Conservation (phyloP, 2,329 filamentous ascomycete species). For the Pseudogymnoascus sp. region DNA sequence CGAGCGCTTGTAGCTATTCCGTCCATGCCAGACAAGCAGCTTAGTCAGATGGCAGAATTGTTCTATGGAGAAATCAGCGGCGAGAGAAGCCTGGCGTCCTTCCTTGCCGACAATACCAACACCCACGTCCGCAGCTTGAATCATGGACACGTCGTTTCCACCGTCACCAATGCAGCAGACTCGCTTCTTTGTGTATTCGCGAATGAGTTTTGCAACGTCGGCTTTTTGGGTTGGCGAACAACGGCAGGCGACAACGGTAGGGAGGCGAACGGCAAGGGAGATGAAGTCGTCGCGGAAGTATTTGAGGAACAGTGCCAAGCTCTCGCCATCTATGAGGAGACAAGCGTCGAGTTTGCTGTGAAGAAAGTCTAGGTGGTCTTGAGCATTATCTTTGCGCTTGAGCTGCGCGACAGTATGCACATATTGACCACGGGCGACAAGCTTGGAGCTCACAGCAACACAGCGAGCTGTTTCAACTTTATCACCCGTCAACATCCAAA, state of each 20-base stretch:
- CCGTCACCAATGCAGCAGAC: slow-evolving; percentile 97
- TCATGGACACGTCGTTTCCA: slow-evolving; percentile 98
- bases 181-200: slow-evolving; percentile 83
- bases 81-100: slow-evolving; percentile 85
- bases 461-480: slow-evolving; percentile 97
- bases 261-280: slow-evolving; percentile 74
- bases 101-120: slow-evolving; percentile 98
- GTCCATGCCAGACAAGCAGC: slow-evolving; percentile 95
- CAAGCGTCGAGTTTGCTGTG: slow-evolving; percentile 80
- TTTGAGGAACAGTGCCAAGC: slow-evolving; percentile 70
- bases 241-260: slow-evolving; percentile 89
- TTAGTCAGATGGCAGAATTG: slow-evolving; percentile 95
- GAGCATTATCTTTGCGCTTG: slow-evolving; percentile 73
- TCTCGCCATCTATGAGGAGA: slow-evolving; percentile 91
- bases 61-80: slow-evolving; percentile 92
- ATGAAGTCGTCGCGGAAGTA: slow-evolving; percentile 83
- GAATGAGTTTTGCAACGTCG: slow-evolving; percentile 84
- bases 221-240: slow-evolving; percentile 97
- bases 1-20: slow-evolving; percentile 92
- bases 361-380: slow-evolving; percentile 82
- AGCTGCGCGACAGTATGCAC: slow-evolving; percentile 89
- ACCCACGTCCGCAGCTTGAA: slow-evolving; percentile 94
- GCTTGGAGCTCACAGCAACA: slow-evolving; percentile 88
- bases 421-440: slow-evolving; percentile 88
- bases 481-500: slow-evolving; percentile 99